Base-by-base conservation (phyloP, 2,329 filamentous ascomycete genomes). In the Tolypocladium capitatum region DNA sequence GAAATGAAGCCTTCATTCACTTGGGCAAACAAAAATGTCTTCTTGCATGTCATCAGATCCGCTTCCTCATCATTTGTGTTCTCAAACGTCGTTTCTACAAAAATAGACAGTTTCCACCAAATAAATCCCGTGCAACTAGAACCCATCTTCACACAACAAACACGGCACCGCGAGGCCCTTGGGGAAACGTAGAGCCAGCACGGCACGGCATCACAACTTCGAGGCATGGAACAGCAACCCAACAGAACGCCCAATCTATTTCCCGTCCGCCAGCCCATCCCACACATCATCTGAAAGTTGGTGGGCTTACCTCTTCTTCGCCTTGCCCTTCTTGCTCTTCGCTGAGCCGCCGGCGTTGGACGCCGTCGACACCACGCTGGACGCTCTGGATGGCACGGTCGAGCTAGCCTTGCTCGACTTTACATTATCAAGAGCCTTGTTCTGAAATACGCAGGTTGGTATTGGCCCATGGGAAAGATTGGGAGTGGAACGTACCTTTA, bases 391-490 rank as follows among this genome's bases (percentile, higher is more conserved):
- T 0, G 83, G 85, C 5, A 82, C 75, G 5, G 83, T 77, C 1
- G 89, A 92, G 48, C 78, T 85, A 45, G 79, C 76, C 64, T 90
- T 92, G 68, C 79, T 86, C 49, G 75, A 80, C 46, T 96, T 96
- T 60, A 95, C 80, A 43, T 83, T 86, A 57, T 96, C 92, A 43
- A 96, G 78, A 46, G 87, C 82, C 70, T 97, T 97, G 67, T 96
- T 95, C 90, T 97, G 62, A 54, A 30, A 43, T 28, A 40, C 27
- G 27, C 27, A 27, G 4, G 6, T 27, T 7, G 8, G 27, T 27
- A 27, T 7, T 5, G 27, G 27, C 27, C 27, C 6, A 27, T 27
- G 6, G 27, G 27, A 7, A 27, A 27, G 27, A 6, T 6, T 27
- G 24, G 14, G 6, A 4, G 13, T 8, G 4, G 1, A n/a, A 47